A percentile compares a stretch with the other conserved stretches of the same genome.
These are phyloP conservation scores for Limonium bicolor DNA, from an alignment of 148 eudicot genomes.

Conservation along the genomic window DNA sequence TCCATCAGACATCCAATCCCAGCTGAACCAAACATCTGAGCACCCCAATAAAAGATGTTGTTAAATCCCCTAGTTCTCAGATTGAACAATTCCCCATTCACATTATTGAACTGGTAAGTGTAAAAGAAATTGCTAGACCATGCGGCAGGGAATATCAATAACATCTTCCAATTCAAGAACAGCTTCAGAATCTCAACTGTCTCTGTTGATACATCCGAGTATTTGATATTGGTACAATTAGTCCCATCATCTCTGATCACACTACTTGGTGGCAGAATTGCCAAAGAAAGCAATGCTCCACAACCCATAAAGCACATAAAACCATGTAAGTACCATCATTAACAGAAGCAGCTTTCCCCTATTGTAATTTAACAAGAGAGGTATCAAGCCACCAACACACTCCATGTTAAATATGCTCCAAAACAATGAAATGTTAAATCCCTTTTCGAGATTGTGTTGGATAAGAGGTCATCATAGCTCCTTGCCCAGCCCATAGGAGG, in stretches of 20 bases:
- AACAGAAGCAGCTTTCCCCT: conserved; percentile 50
- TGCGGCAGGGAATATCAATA: conserved; percentile 57
- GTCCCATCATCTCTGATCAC: conserved; percentile 81
- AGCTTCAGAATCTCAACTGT: conserved; percentile 37
- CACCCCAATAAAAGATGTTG: conserved; percentile 94
- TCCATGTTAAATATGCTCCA: conserved; percentile 94
- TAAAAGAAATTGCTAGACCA: conserved; percentile 93
- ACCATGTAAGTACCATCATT: conserved; percentile 89
- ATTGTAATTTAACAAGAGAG: conserved; percentile 47
- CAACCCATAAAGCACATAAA: conserved; percentile 80
- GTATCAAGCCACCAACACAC: conserved; percentile 90
- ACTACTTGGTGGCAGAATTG: conserved; percentile 50
- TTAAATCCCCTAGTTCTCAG: conserved; percentile 84
- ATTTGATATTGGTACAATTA: conserved; percentile 45
- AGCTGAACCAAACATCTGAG: conserved; percentile 85
- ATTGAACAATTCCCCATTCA: conserved; percentile 78
- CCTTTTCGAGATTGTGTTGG: conserved; percentile 62
- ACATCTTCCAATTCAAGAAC: conserved; percentile 83
- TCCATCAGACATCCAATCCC: conserved; percentile 69
- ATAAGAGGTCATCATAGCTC: conserved; percentile 89
- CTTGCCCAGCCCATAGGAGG: conserved; percentile 86
- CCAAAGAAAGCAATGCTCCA: conserved; percentile 44
- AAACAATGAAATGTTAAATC: conserved; percentile 54
- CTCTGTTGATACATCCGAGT: conserved; percentile 53
- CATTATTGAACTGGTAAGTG: conserved; percentile 85